Conservation (phyloP, 2,329 filamentous ascomycete genomes). For the Samsoniella hepiali region DNA sequence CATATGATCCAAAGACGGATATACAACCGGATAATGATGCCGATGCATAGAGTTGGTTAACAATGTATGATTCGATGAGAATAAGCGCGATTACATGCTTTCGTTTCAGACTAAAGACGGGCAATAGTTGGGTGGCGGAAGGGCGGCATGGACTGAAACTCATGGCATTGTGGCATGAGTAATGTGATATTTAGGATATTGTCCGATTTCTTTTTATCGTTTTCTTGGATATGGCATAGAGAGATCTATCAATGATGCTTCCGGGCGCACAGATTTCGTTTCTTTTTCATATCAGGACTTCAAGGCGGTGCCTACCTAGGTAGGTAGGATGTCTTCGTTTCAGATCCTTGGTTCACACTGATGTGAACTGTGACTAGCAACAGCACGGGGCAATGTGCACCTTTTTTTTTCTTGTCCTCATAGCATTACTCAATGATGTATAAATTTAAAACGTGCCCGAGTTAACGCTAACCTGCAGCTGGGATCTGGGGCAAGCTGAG, state of each 20-base stretch:
- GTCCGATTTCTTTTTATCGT: not conserved
- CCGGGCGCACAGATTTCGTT: not conserved
- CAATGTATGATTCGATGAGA: not conserved
- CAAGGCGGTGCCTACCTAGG: too few relatives aligned
- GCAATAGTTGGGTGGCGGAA: not conserved
- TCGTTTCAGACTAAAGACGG: too few relatives aligned
- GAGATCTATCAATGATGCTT: not conserved
- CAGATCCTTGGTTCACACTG: too few relatives aligned
- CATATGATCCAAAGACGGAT: conserved; percentile 58
- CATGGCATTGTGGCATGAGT: not conserved
- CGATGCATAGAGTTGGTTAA: not conserved
- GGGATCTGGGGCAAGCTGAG: not conserved
- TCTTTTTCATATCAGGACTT: too few relatives aligned
- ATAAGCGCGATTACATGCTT: not conserved
- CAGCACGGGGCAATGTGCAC: too few relatives aligned
- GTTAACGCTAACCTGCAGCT: not conserved
- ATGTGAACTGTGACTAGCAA: too few relatives aligned
- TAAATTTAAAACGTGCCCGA: too few relatives aligned
- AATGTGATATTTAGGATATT: not conserved
- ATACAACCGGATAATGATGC: conserved; percentile 48
- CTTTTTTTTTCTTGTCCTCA: not conserved
- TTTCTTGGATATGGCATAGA: not conserved
- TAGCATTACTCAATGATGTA: not conserved
- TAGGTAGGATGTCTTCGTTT: too few relatives aligned
- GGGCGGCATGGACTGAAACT: not conserved